Percentiles rank a stretch among this genome's conserved stretches.
phyloP scores from a whole-genome alignment of 1,139 yeast species.

The Protomyces lactucae-debilis region DNA sequence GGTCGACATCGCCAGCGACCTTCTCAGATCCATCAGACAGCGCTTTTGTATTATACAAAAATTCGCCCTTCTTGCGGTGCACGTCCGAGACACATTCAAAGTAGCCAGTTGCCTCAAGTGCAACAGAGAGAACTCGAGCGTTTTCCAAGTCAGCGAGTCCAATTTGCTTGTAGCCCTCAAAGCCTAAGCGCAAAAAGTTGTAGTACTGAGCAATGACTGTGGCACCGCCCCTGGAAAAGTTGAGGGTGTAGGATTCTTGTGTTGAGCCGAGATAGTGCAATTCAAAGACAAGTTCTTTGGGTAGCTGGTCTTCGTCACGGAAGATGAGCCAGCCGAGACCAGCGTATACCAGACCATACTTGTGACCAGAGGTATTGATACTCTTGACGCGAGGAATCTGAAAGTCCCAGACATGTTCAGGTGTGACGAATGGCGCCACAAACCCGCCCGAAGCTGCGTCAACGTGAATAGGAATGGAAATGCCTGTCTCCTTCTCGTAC shows the following conservation, averaged over 20 bases:
- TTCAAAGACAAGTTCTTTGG: conserved; percentile 67
- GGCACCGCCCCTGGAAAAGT: conserved; percentile 89
- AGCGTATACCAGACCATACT: conserved; percentile 75
- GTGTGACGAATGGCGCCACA: conserved; percentile 35
- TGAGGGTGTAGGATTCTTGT: conserved; percentile 76
- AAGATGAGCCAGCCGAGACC: conserved; percentile 93
- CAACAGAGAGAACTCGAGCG: conserved; percentile 63
- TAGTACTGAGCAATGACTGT: conserved; percentile 84
- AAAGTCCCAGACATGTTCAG: conserved; percentile 54
- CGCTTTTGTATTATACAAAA: conserved; percentile 22
- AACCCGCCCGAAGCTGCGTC: conserved; percentile 94
- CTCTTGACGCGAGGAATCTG: conserved; percentile 68
- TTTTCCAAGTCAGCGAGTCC: conserved; percentile 62
- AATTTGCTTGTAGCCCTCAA: conserved; percentile 59
- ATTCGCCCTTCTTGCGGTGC: conserved; percentile 40
- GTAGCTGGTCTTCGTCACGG: conserved; percentile 61
- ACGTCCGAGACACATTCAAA: conserved; percentile 62
- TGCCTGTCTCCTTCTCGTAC: conserved; percentile 62
- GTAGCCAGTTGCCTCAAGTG: conserved; percentile 59
- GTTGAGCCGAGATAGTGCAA: conserved; percentile 82
- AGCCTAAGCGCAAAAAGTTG: conserved; percentile 67
- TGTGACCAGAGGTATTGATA: conserved; percentile 84
- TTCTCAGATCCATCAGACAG: conserved; percentile 27
- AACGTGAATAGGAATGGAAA: conserved; percentile 74
- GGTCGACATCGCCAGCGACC: conserved; percentile 36